Base-by-base conservation (phyloP, 2,329 filamentous ascomycete genomes). In the Seiridium unicorne region DNA sequence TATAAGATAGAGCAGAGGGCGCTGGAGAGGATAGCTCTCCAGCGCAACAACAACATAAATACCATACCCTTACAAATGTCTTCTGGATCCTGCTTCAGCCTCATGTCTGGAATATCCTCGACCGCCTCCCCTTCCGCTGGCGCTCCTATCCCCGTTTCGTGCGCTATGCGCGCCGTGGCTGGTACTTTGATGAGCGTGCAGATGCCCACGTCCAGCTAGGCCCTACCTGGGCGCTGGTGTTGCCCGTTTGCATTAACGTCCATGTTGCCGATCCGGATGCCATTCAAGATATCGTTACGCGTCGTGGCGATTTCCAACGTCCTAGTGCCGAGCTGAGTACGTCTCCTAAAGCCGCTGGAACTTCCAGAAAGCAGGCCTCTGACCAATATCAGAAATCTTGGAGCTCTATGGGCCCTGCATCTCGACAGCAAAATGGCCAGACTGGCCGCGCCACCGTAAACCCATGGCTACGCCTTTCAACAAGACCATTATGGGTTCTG, bases 371-470 rank as follows among this genome's bases (percentile, higher is more conserved):
- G 5, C n/a, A n/a, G 7, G 9, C 32, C 49, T 36, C 61, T 63
- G 13, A 64, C 35, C 32, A 18, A 11, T 13, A 11, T 49, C 36
- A 70, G 68, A 65, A 42, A 51, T 70, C n/a, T 40, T 53, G 49
- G 49, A 53, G 34, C 6, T 73, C 1, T 73, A 69, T 36, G 70
- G 70, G 0, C 70, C 70, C 1, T 69, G 62, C 49, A 63, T 73
- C n/a, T 70, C 65, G 1, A 73, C 69, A 0, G 70, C 64, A 3
- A 57, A 60, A 7, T 68, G 62, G 65, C 64, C 69, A 4, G 67
- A 71, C n/a, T 72, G 70, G 70, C 60, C 67, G 38, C 69, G 69
- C 4, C 71, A 73, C 34, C 66, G 70, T 0, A 72, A 68, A 48
- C 60, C 65, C 0, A 47, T 70, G 5, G 70, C 69, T 0, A 55